These are phyloP conservation scores for Drechslerella stenobrocha DNA, from an alignment of 2,329 filamentous ascomycete genomes.

Conservation along the genomic window DNA sequence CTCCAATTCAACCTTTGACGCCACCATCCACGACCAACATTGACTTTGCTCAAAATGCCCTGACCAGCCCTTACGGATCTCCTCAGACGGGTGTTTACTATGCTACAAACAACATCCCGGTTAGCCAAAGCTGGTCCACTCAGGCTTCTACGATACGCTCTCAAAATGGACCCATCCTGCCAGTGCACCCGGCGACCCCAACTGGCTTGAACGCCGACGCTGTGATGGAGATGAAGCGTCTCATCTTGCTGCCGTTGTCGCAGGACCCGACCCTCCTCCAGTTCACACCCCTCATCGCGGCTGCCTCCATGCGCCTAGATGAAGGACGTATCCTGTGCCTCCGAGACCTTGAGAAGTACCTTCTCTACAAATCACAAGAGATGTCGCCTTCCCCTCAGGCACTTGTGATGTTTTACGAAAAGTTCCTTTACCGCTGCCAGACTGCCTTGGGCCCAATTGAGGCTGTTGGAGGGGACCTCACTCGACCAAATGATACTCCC, in stretches of 20 bases:
- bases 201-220: slow-evolving; percentile 29
- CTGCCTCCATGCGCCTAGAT: slow-evolving; percentile 46
- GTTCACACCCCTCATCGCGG: slow-evolving; percentile 43
- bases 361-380: slow-evolving; percentile 90
- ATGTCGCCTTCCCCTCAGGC: slow-evolving; percentile 65
- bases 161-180: slow-evolving; percentile 29
- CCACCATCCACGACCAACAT: slow-evolving; percentile 39
- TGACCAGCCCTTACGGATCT: slow-evolving; percentile 40
- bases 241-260: slow-evolving; percentile 42
- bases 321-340: slow-evolving; percentile 71
- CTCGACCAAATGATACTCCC: slow-evolving; percentile 78
- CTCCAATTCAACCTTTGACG: slow-evolving; percentile 38
- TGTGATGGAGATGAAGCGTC: slow-evolving; percentile 45
- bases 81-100: slow-evolving; percentile 37
- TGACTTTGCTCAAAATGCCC: slow-evolving; percentile 34
- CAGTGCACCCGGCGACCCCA: slow-evolving; percentile 27
- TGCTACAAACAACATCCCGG: slow-evolving; percentile 31
- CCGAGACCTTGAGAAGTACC: slow-evolving; percentile 88
- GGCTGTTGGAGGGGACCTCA: slow-evolving; percentile 82
- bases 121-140: slow-evolving; percentile 32
- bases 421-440: slow-evolving; percentile 74
- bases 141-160: slow-evolving; percentile 42
- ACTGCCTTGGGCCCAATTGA: slow-evolving; percentile 85
- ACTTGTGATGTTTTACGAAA: slow-evolving; percentile 63
- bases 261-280: slow-evolving; percentile 35